A percentile compares a stretch with the other conserved stretches of the same genome.
Evolutionary conservation across 768 basidiomycete genomes (phyloP).

Genomic region (Lentinula edodes): DNA sequence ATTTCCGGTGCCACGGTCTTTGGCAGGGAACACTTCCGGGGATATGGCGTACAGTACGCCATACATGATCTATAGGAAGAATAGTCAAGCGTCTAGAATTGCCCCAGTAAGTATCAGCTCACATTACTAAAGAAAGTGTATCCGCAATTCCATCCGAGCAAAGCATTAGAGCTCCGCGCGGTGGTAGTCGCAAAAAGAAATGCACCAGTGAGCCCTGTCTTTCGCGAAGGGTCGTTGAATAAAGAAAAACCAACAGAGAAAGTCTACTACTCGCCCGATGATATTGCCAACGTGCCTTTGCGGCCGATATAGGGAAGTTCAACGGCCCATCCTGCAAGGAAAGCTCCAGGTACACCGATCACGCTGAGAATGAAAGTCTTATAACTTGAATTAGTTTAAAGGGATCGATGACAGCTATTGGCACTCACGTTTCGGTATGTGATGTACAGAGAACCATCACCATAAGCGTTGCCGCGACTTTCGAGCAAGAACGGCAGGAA

Average conservation of each 20-base stretch:
- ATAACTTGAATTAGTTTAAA: background rate
- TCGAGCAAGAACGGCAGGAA: slow-evolving; percentile 31
- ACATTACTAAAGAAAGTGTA: slow-evolving; percentile 63
- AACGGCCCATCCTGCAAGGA: slow-evolving; percentile 68
- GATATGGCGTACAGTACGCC: slow-evolving; percentile 69
- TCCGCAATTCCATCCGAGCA: slow-evolving; percentile 79
- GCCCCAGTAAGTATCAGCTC: slow-evolving; percentile 11
- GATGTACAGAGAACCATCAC: slow-evolving; percentile 62
- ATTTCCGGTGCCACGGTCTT: slow-evolving; percentile 70
- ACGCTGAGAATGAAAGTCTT: slow-evolving; percentile 68
- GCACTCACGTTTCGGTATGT: slow-evolving; percentile 66
- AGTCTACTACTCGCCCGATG: slow-evolving; percentile 44
- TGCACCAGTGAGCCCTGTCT: slow-evolving; percentile 62
- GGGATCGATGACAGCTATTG: background rate
- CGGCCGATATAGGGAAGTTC: slow-evolving; percentile 61
- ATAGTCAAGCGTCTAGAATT: slow-evolving; percentile 1
- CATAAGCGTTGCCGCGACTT: slow-evolving; percentile 63
- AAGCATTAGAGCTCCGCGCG: slow-evolving; percentile 57
- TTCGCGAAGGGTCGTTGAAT: slow-evolving; percentile 40
- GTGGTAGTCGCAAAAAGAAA: slow-evolving; percentile 76
- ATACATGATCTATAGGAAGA: slow-evolving; percentile 55
- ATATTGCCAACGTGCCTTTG: slow-evolving; percentile 59
- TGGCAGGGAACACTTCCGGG: slow-evolving; percentile 66
- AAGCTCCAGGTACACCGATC: slow-evolving; percentile 65
- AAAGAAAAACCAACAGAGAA: slow-evolving; percentile 18